phyloP scores from a whole-genome alignment of 495 filamentous ascomycete genomes.

The Annulohypoxylon nitens region DNA sequence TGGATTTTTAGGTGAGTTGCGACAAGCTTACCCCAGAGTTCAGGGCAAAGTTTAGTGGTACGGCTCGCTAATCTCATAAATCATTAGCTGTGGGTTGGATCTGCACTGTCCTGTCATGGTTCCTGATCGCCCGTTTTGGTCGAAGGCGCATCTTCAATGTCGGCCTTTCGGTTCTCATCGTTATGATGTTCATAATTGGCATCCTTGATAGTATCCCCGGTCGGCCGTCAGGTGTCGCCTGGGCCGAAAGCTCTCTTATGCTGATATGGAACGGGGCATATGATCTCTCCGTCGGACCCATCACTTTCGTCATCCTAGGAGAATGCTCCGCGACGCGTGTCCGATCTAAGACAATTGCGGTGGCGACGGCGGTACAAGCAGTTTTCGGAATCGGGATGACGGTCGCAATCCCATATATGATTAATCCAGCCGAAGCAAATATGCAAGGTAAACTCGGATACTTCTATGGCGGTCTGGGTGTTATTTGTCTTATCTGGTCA shows the following conservation, averaged over 20 bases:
- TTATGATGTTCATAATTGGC: slow-evolving; percentile 69
- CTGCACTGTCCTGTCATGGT: slow-evolving; percentile 68
- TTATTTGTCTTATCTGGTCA: slow-evolving; percentile 58
- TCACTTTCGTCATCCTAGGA: slow-evolving; percentile 72
- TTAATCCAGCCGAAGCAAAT: slow-evolving; percentile 74
- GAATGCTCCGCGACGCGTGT: slow-evolving; percentile 70
- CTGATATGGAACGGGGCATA: slow-evolving; percentile 71
- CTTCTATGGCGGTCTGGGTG: slow-evolving; percentile 71
- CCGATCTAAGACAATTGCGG: slow-evolving; percentile 71
- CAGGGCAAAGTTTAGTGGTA: not conserved
- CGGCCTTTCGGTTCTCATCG: slow-evolving; percentile 61
- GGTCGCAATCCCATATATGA: slow-evolving; percentile 74
- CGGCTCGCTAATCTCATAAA: not conserved
- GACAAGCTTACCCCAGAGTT: not conserved
- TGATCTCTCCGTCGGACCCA: slow-evolving; percentile 69
- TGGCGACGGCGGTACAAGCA: slow-evolving; percentile 72
- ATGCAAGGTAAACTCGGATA: slow-evolving; percentile 76
- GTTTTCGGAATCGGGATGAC: slow-evolving; percentile 71
- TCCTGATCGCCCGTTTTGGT: slow-evolving; percentile 65
- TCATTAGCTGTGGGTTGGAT: slow-evolving; percentile 57
- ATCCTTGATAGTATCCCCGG: slow-evolving; percentile 68
- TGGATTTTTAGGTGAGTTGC: slow-evolving; percentile 58
- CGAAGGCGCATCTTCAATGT: slow-evolving; percentile 67
- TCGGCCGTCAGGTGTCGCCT: slow-evolving; percentile 58
- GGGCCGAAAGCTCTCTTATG: slow-evolving; percentile 68